Evolutionary conservation across 768 basidiomycete genomes (phyloP), one percentile per base, ranked within the genome.

Genomic region (Flagelloscypha sp.): DNA sequence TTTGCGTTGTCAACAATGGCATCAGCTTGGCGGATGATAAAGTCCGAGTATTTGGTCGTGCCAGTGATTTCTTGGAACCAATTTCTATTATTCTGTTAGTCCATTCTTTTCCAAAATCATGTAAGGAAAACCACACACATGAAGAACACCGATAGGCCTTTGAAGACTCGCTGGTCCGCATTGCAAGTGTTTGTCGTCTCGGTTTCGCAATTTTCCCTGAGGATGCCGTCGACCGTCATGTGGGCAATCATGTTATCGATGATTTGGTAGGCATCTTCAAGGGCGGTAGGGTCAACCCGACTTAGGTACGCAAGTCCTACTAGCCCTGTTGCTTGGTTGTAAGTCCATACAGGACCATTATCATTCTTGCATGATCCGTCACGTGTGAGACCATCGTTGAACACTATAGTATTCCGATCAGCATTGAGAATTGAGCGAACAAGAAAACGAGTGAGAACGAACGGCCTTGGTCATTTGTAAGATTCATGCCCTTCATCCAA

Each of bases 121-220:
- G n/a, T n/a, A n/a, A n/a, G n/a, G n/a, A n/a, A n/a, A n/a, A n/a
- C n/a, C n/a, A n/a, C n/a, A n/a, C n/a, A n/a, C 44, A 46, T 46
- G 20, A 40, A 46, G 19, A 40, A 35, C 10, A 35, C 23, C 22
- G 20, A 11, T 18, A 46, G 40, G 13, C 45, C 45, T 9, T 46
- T 46, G 45, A 46, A 46, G 11, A 42, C 36, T n/a, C 41, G 38
- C 28, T 46, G 45, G 27, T 46, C 45, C 6, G 45, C 36, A 30
- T 46, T 43, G 36, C 45, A 46, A 1, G n/a, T 3, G 7, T 38
- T 43, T 11, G 34, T 20, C 17, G 35, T 37, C 12, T 40, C 37
- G 25, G 15, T 24, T 23, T 46, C 45, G 42, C 45, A 46, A 4
- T 34, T 4, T 27, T 46, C 45, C 7, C 45, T 42, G 11, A 46